phyloP scores from a whole-genome alignment of 2,329 filamentous ascomycete species.

The Hansfordia pulvinata region DNA sequence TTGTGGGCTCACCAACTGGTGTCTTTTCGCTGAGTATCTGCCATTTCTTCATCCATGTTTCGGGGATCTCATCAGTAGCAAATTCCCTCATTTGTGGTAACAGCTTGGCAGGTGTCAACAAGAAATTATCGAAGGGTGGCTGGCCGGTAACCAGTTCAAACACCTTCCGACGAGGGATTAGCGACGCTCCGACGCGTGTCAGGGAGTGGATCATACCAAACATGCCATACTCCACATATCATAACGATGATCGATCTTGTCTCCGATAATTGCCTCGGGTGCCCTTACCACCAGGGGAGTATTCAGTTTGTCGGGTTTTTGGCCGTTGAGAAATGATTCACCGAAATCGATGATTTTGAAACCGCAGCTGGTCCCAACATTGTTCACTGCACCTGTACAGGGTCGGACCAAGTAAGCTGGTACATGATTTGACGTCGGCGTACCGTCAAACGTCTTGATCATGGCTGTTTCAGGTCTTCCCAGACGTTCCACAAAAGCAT shows the following conservation, averaged over 20 bases:
- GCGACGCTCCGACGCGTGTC: too few species aligned
- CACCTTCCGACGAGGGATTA: too few species aligned
- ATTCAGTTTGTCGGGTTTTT: not conserved
- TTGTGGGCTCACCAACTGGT: too few species aligned
- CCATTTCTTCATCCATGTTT: too few species aligned
- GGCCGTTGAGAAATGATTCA: conserved; percentile 1
- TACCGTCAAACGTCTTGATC: not conserved
- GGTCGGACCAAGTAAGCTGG: conserved; percentile 4
- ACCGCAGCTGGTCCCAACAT: not conserved
- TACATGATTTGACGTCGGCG: not conserved
- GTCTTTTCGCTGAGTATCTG: too few species aligned
- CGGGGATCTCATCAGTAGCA: too few species aligned
- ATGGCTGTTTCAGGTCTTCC: not conserved
- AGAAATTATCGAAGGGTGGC: too few species aligned
- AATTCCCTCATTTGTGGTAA: too few species aligned
- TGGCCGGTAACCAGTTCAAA: too few species aligned
- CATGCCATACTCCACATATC: conserved; percentile 6
- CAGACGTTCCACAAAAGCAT: not conserved
- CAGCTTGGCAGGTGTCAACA: too few species aligned
- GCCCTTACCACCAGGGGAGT: conserved; percentile 4
- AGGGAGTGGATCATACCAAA: too few species aligned
- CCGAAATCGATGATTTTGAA: conserved; percentile 6
- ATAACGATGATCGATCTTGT: conserved; percentile 2
- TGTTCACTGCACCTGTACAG: too few species aligned
- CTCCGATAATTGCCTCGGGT: conserved; percentile 4